These are phyloP conservation scores for Sclerotinia sclerotiorum DNA, from an alignment of 2,329 filamentous ascomycete genomes.

Conservation along the genomic window DNA sequence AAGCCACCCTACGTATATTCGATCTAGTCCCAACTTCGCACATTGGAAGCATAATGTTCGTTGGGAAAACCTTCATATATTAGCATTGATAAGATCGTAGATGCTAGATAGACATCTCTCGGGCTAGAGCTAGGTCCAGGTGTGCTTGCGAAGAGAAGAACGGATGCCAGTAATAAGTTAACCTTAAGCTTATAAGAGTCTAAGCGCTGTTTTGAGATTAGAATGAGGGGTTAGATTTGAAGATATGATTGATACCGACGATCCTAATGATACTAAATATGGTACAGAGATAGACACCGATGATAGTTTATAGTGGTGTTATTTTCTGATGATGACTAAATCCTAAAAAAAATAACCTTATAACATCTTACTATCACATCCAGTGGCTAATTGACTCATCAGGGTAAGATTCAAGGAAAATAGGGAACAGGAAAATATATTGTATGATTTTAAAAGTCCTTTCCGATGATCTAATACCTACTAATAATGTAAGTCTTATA, in stretches of 20 bases:
- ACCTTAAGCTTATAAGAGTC: conserved; percentile 4
- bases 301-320: too few relatives aligned
- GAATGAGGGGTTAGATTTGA: too few relatives aligned
- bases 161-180: background rate
- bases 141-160: conserved; percentile 4
- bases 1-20: background rate
- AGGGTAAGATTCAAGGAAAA: conserved; percentile 11
- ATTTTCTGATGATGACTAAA: background rate
- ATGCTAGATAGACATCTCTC: background rate
- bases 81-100: conserved; percentile 2
- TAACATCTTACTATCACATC: too few relatives aligned
- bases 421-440: conserved; percentile 10
- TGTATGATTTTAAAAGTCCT: background rate
- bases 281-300: too few relatives aligned
- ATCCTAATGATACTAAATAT: too few relatives aligned
- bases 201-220: background rate
- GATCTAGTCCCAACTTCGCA: background rate
- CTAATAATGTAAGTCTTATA: background rate
- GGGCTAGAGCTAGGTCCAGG: conserved; percentile 12
- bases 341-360: background rate
- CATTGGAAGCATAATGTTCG: background rate
- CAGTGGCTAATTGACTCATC: too few relatives aligned
- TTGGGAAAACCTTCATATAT: background rate
- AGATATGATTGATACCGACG: background rate
- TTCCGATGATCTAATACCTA: conserved; percentile 5